These are phyloP conservation scores for Sordariomycetes sp. DNA, from an alignment of 2,329 filamentous ascomycete species.

Conservation along the genomic window DNA sequence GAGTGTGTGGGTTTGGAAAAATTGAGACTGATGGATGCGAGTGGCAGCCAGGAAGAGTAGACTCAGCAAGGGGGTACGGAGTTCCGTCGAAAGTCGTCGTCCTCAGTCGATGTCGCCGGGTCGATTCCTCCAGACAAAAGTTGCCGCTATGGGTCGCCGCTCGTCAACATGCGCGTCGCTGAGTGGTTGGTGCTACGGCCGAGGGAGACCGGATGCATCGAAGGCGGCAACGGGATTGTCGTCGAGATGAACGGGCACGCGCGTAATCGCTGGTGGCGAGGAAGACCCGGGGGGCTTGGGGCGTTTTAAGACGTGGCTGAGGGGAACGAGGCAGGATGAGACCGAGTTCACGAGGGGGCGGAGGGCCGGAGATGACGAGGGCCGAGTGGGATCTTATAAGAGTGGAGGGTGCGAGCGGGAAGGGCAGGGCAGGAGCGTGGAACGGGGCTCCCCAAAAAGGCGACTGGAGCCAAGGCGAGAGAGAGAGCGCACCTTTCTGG, in stretches of 20 bases:
- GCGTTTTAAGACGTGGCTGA: background rate
- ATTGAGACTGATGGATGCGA: background rate
- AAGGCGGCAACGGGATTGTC: background rate
- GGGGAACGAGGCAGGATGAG: background rate
- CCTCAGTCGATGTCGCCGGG: background rate
- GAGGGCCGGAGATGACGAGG: background rate
- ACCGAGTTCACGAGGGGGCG: background rate
- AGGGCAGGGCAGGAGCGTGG: background rate
- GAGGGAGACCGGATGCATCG: background rate
- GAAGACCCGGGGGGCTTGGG: background rate
- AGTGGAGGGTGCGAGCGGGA: background rate
- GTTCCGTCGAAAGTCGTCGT: background rate
- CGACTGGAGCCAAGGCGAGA: background rate
- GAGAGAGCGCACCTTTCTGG: background rate
- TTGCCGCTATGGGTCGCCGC: background rate
- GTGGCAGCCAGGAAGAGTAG: background rate
- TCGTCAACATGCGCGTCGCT: background rate
- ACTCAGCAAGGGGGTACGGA: background rate
- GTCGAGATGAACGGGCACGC: background rate
- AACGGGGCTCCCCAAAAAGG: background rate
- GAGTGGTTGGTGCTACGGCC: background rate
- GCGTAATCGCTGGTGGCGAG: background rate
- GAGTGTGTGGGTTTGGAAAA: background rate
- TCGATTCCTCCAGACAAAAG: background rate
- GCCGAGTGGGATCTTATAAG: background rate